phyloP scores from a whole-genome alignment of 495 filamentous ascomycete genomes.

The Penicillium mononematosum region DNA sequence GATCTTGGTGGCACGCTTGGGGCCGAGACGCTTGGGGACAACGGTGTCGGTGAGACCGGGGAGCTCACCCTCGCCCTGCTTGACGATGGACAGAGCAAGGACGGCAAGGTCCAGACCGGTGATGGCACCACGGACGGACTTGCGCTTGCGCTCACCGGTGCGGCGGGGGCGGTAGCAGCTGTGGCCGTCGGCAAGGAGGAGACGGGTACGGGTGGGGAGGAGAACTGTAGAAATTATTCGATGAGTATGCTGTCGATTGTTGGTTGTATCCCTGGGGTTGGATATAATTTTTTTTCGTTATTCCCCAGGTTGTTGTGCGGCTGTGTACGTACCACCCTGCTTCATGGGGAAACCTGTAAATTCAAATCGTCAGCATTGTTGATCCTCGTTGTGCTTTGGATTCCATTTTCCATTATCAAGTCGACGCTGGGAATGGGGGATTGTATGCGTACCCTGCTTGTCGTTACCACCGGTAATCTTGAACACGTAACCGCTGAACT shows the following conservation, averaged over 20 bases:
- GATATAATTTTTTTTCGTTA: conserved; percentile 6
- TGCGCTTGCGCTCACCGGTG: conserved; percentile 97
- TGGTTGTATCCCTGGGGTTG: conserved; percentile 16
- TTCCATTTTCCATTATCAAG: conserved; percentile 1
- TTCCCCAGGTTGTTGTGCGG: conserved; percentile 12
- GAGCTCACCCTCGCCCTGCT: conserved; percentile 92
- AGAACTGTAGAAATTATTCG: conserved; percentile 48
- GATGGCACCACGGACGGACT: conserved; percentile 95
- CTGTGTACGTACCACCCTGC: conserved; percentile 72
- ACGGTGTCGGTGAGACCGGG: conserved; percentile 95
- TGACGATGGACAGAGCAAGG: conserved; percentile 88
- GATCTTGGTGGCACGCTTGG: conserved; percentile 99
- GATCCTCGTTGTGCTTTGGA: conserved; percentile 5
- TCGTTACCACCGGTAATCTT: conserved; percentile 99
- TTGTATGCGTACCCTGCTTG: conserved; percentile 73
- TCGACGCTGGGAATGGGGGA: not conserved
- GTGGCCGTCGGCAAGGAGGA: conserved; percentile 83
- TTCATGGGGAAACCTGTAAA: conserved; percentile 91
- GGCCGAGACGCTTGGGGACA: conserved; percentile 95
- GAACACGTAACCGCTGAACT: conserved; percentile 92
- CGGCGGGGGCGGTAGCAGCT: conserved; percentile 97
- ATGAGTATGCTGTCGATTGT: conserved; percentile 30
- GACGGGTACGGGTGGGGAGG: conserved; percentile 95
- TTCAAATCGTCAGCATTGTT: conserved; percentile 27
- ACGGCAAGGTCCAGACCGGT: conserved; percentile 92